Percentiles rank a stretch among this genome's conserved stretches.
phyloP scores from a whole-genome alignment of 2,329 filamentous ascomycete genomes.

The Botrytis pseudocinerea region DNA sequence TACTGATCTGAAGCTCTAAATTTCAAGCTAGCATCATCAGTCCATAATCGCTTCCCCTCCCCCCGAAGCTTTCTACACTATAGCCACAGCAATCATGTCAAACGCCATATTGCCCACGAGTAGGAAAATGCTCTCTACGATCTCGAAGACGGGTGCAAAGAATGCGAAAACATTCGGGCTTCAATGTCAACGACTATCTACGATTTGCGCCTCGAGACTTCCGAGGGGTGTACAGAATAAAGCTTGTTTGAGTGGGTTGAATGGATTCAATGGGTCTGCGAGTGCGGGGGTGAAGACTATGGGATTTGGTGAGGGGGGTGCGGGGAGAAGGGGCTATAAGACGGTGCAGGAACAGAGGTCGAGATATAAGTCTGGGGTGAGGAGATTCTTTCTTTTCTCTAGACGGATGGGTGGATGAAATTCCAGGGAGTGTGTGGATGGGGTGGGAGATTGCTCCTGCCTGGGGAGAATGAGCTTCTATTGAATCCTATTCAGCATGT shows the following conservation, averaged over 20 bases:
- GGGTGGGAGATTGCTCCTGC: not conserved
- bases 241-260: not conserved
- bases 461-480: not conserved
- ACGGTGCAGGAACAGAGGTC: conserved; percentile 40
- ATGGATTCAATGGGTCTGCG: not conserved
- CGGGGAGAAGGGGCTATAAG: conserved; percentile 31
- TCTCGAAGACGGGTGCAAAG: not conserved
- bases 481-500: not conserved
- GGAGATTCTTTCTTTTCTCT: conserved; percentile 8
- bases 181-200: conserved; percentile 27
- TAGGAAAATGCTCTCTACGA: not conserved
- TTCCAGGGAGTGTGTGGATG: not conserved
- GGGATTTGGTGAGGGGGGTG: not conserved
- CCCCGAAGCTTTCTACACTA: not conserved
- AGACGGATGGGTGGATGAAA: not conserved
- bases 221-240: not conserved
- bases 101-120: not conserved
- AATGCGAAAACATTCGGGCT: conserved; percentile 14
- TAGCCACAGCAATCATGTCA: not conserved
- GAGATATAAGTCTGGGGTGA: conserved; percentile 39
- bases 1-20: not conserved
- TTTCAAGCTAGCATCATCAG: conserved; percentile 5
- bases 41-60: not conserved
- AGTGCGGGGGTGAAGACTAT: not conserved
- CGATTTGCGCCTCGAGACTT: conserved; percentile 15